Conservation (phyloP, 306 rosid species). For the Senna tora region DNA sequence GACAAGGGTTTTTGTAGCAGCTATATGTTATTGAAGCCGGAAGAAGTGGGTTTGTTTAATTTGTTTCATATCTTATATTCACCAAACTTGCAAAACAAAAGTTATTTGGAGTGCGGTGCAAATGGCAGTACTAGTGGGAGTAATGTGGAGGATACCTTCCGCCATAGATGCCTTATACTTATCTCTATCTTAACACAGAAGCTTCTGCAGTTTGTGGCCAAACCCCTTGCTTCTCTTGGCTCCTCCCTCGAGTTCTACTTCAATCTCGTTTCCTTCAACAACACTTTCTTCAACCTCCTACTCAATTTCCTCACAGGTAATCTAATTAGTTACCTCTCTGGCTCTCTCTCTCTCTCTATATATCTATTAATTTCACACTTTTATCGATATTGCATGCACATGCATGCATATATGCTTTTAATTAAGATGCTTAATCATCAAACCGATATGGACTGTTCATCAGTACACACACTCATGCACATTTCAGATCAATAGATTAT, state of each 20-base stretch:
- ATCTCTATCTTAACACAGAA: conserved; percentile 61
- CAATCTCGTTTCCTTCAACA: conserved; percentile 52
- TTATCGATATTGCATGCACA: too few species aligned
- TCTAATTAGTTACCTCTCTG: too few species aligned
- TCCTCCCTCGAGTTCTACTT: conserved; percentile 42
- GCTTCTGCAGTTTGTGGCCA: conserved; percentile 35
- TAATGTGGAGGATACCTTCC: conserved; percentile 41
- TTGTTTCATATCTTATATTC: conserved; percentile 49
- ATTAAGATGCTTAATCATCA: too few species aligned
- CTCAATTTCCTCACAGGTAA: conserved; percentile 54
- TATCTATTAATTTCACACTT: too few species aligned
- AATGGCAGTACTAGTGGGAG: neutral
- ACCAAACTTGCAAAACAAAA: conserved; percentile 41
- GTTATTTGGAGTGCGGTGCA: conserved; percentile 42
- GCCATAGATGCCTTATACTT: conserved; percentile 56
- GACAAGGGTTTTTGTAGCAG: conserved; percentile 50
- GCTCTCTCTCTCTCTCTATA: too few species aligned
- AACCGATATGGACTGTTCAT: too few species aligned
- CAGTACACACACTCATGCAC: too few species aligned
- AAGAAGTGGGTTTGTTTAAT: conserved; percentile 60
- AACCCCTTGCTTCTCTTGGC: conserved; percentile 50
- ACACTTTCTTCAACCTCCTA: conserved; percentile 39
- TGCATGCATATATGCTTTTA: too few species aligned
- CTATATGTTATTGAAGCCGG: conserved; percentile 60
- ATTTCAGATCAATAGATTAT: too few species aligned